Base-by-base conservation (phyloP, 306 rosid genomes). In the Adenanthera pavonina region DNA sequence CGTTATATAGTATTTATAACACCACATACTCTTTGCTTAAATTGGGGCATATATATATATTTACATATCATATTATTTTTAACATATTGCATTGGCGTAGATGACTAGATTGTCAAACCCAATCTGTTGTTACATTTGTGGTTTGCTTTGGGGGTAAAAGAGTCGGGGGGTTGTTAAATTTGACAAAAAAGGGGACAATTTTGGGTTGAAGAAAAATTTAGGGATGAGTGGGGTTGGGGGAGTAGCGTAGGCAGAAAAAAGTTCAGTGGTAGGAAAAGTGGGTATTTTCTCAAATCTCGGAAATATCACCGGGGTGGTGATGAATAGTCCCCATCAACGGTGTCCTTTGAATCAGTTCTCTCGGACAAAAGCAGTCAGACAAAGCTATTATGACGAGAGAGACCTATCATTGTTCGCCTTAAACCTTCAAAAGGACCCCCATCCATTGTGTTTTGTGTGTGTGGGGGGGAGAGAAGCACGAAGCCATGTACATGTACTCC, bases 261-360 rank as follows among this genome's bases (percentile, higher is more conserved):
- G 8, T 7, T 46, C 49, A 46, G 49, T 4, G 49, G 11, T 7
- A 7, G 49, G 49, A 74, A 81, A 74, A 78, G 81, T n/a, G 84
- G 86, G 82, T 79, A 69, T 68, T 68, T 76, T 53, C 13, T 14
- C 36, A 80, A 70, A 85, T 83, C 87, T 89, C 9, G 96, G 96
- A 88, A 93, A 86, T 91, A 85, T 87, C 80, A 85, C 10, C 12
- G 85, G 25, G 86, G 82, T 87, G 88, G 93, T 38, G 89, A 82
- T 93, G 99, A 93, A 86, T 93, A 79, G 99, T 93, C 99, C 12
- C 84, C 52, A 79, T 96, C 98, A 83, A 83, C 10, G 75, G 89
- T 85, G 97, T 93, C 98, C 98, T 92, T 93, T 83, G 94, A 93
- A 92, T 93, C 99, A 92, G 97, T 93, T 89, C 93, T 89, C 93